A percentile compares a stretch with the other conserved stretches of the same genome.
Evolutionary conservation across 1,139 yeast genomes (phyloP).

Genomic region (Hemisphaericaspora xylanilytica): DNA sequence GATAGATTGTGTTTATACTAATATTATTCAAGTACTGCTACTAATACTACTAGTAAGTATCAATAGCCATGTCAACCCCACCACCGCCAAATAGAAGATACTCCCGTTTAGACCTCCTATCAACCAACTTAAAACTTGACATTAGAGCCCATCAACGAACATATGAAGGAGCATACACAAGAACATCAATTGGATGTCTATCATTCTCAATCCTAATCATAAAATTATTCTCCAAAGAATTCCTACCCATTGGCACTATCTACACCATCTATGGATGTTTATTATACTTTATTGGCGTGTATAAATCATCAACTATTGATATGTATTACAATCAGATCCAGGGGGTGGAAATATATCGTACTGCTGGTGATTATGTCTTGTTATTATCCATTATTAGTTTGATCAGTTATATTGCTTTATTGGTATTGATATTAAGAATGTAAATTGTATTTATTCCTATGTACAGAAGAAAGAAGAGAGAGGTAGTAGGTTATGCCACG

Average conservation of each 20-base stretch:
- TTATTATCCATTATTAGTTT: constrained; percentile 43
- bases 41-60: too few species aligned
- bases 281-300: constrained; percentile 47
- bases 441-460: constrained; percentile 17
- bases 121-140: constrained; percentile 45
- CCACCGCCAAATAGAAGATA: constrained; percentile 15
- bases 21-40: too few species aligned
- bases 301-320: constrained; percentile 45
- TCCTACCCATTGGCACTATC: constrained; percentile 51
- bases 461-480: constrained; percentile 1
- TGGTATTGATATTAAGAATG: constrained; percentile 41
- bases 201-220: constrained; percentile 48
- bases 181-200: constrained; percentile 50
- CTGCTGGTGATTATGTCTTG: constrained; percentile 52
- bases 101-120: constrained; percentile 33
- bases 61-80: background rate
- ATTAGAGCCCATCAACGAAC: constrained; percentile 61
- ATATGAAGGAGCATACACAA: constrained; percentile 59
- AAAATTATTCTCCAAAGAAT: constrained; percentile 52
- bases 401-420: constrained; percentile 43
- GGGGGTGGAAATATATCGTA: constrained; percentile 42
- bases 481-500: constrained; percentile 18
- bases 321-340: constrained; percentile 43
- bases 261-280: constrained; percentile 52
- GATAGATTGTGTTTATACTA: too few species aligned